Conservation (phyloP, 495 filamentous ascomycete genomes). For the Penicillium paradoxum region DNA sequence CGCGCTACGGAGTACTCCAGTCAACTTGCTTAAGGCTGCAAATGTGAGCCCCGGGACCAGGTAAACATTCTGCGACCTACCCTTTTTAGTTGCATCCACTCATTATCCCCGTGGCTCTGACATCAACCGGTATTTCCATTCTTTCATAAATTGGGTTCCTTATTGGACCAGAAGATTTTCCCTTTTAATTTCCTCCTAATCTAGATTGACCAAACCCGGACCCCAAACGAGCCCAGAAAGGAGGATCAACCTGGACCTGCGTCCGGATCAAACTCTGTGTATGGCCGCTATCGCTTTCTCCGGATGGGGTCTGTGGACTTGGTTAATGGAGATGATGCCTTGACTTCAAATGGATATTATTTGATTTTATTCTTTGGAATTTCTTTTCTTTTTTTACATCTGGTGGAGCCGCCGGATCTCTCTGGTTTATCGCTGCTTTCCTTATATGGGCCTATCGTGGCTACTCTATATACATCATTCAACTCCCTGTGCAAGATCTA, state of each 20-base stretch:
- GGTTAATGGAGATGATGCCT: constrained; percentile 37
- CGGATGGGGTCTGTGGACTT: constrained; percentile 34
- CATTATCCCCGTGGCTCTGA: constrained; percentile 37
- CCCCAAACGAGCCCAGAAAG: constrained; percentile 40
- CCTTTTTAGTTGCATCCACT: constrained; percentile 39
- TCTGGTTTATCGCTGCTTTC: constrained; percentile 29
- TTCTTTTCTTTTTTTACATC: constrained; percentile 10
- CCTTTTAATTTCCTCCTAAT: constrained; percentile 18
- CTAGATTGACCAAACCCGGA: constrained; percentile 33
- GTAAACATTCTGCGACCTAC: constrained; percentile 30
- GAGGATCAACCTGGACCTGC: constrained; percentile 48
- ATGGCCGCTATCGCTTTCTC: constrained; percentile 33
- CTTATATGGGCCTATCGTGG: constrained; percentile 33
- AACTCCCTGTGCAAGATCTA: constrained; percentile 12
- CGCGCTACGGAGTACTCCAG: constrained; percentile 12
- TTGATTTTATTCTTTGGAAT: constrained; percentile 14
- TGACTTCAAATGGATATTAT: constrained; percentile 38
- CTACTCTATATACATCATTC: constrained; percentile 29
- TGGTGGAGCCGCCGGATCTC: constrained; percentile 12
- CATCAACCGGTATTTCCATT: constrained; percentile 39
- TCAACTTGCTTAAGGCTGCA: constrained; percentile 1
- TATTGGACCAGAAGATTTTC: neutral
- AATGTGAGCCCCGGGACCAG: constrained; percentile 14
- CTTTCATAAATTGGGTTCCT: constrained; percentile 1
- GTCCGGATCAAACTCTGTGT: constrained; percentile 45